Evolutionary conservation across 768 basidiomycete genomes (phyloP).

Genomic region (Podaxis mareebaensis): DNA sequence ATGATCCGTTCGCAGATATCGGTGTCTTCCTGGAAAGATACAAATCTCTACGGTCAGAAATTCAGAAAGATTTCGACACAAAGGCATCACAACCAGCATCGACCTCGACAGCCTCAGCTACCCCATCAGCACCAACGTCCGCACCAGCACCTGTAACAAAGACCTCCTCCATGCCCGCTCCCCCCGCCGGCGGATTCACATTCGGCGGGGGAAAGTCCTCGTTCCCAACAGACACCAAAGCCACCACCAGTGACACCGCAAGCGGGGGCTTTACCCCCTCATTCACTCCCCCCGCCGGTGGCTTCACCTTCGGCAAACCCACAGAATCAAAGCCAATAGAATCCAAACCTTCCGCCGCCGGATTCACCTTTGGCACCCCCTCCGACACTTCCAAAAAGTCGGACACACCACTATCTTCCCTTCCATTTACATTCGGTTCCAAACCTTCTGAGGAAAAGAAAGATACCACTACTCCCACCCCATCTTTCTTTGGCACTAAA

Average conservation of each 20-base stretch:
- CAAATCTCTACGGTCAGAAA: slow-evolving; percentile 50
- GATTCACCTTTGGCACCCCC: slow-evolving; percentile 12
- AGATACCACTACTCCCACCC: not conserved
- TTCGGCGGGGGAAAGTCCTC: slow-evolving; percentile 18
- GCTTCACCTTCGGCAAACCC: slow-evolving; percentile 11
- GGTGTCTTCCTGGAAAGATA: slow-evolving; percentile 58
- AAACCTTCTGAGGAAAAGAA: slow-evolving; percentile 13
- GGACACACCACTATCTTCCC: slow-evolving; percentile 4
- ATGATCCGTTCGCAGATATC: slow-evolving; percentile 72
- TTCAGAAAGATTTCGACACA: slow-evolving; percentile 57
- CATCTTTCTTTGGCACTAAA: slow-evolving; percentile 12
- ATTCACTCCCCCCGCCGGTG: slow-evolving; percentile 11
- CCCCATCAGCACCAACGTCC: not conserved
- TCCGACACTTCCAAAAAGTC: not conserved
- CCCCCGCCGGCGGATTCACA: slow-evolving; percentile 2
- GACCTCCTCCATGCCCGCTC: slow-evolving; percentile 29
- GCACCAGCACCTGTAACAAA: slow-evolving; percentile 18
- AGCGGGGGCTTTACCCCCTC: slow-evolving; percentile 10
- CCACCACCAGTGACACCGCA: slow-evolving; percentile 9
- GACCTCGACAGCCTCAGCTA: not conserved
- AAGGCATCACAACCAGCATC: slow-evolving; percentile 16
- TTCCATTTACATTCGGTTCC: slow-evolving; percentile 14
- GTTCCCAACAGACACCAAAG: slow-evolving; percentile 11
- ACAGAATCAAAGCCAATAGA: not conserved
- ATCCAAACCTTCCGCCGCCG: slow-evolving; percentile 9